Evolutionary conservation across 441 rosid genomes (phyloP).

Genomic region (Euphorbia corollata): DNA sequence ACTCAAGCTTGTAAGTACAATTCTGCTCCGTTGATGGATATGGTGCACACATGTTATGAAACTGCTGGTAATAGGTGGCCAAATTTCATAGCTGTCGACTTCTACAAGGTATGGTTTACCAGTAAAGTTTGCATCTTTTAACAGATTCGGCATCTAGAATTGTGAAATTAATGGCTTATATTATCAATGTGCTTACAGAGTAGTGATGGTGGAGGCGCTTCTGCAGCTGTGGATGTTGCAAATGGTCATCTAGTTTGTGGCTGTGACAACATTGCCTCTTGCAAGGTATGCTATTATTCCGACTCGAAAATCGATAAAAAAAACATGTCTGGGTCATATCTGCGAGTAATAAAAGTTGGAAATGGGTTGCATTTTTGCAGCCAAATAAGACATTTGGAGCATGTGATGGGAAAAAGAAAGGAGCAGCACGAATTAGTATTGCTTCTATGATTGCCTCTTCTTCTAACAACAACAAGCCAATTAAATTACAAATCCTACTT

Average conservation of each 20-base stretch:
- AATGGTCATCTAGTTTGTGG: conserved; percentile 78
- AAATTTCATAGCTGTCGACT: conserved; percentile 89
- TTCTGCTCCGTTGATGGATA: conserved; percentile 58
- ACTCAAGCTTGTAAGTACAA: conserved; percentile 57
- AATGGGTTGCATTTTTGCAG: too few relatives aligned
- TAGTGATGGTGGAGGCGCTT: conserved; percentile 72
- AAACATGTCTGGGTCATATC: too few relatives aligned
- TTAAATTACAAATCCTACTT: too few relatives aligned
- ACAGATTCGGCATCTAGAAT: not conserved
- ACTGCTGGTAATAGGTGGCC: conserved; percentile 81
- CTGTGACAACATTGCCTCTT: conserved; percentile 50
- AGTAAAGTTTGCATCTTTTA: not conserved
- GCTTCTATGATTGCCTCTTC: too few relatives aligned
- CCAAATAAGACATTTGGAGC: too few relatives aligned
- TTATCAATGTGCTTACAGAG: conserved; percentile 31
- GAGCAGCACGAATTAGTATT: too few relatives aligned
- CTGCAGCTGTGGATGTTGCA: conserved; percentile 60
- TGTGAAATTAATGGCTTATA: not conserved
- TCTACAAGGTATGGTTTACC: conserved; percentile 48
- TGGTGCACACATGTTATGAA: conserved; percentile 55
- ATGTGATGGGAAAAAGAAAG: too few relatives aligned
- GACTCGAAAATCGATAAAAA: too few relatives aligned
- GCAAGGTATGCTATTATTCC: conserved; percentile 38
- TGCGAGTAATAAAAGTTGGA: too few relatives aligned
- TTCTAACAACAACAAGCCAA: too few relatives aligned